phyloP scores from a whole-genome alignment of 768 basidiomycete genomes.

The Kwoniella bestiolae region DNA sequence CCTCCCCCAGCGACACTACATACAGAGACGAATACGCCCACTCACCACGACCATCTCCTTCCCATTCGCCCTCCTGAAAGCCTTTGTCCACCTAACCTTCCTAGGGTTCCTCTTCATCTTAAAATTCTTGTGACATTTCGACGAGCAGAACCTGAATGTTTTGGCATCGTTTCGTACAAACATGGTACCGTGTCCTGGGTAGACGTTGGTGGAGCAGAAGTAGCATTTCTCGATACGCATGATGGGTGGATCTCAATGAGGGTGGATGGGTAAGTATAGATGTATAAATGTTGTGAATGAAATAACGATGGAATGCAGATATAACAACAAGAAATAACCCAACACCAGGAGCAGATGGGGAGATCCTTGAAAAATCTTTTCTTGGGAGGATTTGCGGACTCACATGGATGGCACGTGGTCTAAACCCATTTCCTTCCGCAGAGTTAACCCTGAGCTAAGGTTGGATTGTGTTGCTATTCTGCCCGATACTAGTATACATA shows the following conservation, averaged over 20 bases:
- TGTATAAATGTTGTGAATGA: too few species aligned
- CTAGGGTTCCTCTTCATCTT: conserved; percentile 99
- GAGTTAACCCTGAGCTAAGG: conserved; percentile 2
- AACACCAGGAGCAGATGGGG: not conserved
- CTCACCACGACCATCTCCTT: conserved; percentile 99
- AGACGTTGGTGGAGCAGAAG: conserved; percentile 95
- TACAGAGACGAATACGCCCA: conserved; percentile 15
- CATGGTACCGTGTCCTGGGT: conserved; percentile 94
- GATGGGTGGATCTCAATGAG: conserved; percentile 1
- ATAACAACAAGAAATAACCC: too few species aligned
- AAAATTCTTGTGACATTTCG: conserved; percentile 99
- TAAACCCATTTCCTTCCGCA: not conserved
- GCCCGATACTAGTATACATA: not conserved
- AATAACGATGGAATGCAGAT: too few species aligned
- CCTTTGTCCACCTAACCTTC: conserved; percentile 99
- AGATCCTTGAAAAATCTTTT: not conserved
- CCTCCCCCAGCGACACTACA: too few species aligned
- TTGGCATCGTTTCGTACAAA: conserved; percentile 99
- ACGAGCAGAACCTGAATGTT: conserved; percentile 95
- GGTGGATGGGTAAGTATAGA: too few species aligned
- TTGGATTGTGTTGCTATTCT: conserved; percentile 1
- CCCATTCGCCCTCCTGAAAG: conserved; percentile 96
- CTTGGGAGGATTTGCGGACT: not conserved
- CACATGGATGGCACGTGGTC: not conserved
- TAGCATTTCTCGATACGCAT: conserved; percentile 99